Percentiles rank a stretch among this genome's conserved stretches.
Evolutionary conservation across 2,329 filamentous ascomycete species (phyloP).

Genomic region (Lachnellula arida): DNA sequence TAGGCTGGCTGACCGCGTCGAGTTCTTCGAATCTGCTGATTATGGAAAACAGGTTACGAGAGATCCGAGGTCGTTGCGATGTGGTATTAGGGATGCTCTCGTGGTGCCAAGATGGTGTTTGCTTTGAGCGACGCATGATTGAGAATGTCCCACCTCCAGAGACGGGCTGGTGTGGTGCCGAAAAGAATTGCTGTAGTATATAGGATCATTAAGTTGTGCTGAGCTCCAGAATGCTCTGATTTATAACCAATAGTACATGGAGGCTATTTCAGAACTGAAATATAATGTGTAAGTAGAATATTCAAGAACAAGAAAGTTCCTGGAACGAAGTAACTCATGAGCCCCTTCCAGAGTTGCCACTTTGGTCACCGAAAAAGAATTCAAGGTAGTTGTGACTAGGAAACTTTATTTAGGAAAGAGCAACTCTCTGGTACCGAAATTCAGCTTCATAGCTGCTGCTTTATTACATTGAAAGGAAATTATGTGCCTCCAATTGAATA

Average conservation of each 20-base stretch:
- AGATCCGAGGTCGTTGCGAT: background rate
- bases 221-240: background rate
- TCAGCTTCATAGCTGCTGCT: background rate
- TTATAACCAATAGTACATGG: background rate
- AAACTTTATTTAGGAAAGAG: background rate
- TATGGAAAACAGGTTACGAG: constrained; percentile 19
- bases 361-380: background rate
- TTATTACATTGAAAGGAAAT: background rate
- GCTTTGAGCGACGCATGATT: constrained; percentile 3
- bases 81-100: background rate
- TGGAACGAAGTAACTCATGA: background rate
- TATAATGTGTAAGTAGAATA: too few relatives aligned
- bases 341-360: background rate
- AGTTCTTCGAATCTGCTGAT: constrained; percentile 29
- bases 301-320: too few relatives aligned
- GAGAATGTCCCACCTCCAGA: background rate
- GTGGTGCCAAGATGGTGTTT: background rate
- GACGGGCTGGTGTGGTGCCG: background rate
- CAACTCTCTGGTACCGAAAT: background rate
- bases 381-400: background rate
- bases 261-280: too few relatives aligned
- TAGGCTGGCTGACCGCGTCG: constrained; percentile 22
- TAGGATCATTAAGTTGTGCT: background rate
- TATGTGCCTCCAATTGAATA: background rate
- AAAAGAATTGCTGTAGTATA: background rate